These are phyloP conservation scores for Erysimum cheiri DNA, from an alignment of 441 rosid genomes.

Conservation along the genomic window DNA sequence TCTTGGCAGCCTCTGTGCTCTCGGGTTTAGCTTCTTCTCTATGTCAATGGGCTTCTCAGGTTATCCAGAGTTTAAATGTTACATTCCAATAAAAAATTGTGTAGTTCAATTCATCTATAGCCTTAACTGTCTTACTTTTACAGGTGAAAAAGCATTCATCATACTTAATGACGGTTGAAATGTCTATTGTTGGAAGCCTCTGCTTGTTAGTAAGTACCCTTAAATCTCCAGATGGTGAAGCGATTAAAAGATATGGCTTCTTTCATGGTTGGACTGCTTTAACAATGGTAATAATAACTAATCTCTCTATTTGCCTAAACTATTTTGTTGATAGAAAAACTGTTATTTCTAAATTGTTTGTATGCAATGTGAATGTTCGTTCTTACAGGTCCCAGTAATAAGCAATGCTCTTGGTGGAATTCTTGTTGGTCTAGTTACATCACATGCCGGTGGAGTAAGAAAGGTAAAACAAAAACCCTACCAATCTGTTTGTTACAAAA, in stretches of 20 bases:
- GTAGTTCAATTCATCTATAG: constrained; percentile 12
- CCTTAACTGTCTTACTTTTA: constrained; percentile 23
- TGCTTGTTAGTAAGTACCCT: constrained; percentile 81
- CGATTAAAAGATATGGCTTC: constrained; percentile 77
- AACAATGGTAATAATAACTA: constrained; percentile 57
- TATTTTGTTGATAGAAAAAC: neutral
- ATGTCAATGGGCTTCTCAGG: constrained; percentile 99
- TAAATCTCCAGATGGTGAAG: constrained; percentile 97
- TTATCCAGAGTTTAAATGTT: constrained; percentile 41
- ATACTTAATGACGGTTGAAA: constrained; percentile 95
- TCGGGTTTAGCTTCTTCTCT: constrained; percentile 97
- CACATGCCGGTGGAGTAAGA: constrained; percentile 95
- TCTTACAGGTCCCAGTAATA: constrained; percentile 80
- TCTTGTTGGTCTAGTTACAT: constrained; percentile 94
- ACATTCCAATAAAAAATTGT: neutral
- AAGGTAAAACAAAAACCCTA: constrained; percentile 56
- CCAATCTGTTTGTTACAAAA: neutral
- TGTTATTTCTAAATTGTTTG: neutral
- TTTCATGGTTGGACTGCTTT: constrained; percentile 97
- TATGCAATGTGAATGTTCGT: neutral
- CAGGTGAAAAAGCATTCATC: constrained; percentile 97
- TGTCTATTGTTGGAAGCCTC: constrained; percentile 94
- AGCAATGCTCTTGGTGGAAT: constrained; percentile 92
- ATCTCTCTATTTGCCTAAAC: neutral
- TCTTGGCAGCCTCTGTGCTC: constrained; percentile 90